These are phyloP conservation scores for Conticribra weissflogii DNA, from an alignment of 108 stramenopile genomes.

Conservation along the genomic window DNA sequence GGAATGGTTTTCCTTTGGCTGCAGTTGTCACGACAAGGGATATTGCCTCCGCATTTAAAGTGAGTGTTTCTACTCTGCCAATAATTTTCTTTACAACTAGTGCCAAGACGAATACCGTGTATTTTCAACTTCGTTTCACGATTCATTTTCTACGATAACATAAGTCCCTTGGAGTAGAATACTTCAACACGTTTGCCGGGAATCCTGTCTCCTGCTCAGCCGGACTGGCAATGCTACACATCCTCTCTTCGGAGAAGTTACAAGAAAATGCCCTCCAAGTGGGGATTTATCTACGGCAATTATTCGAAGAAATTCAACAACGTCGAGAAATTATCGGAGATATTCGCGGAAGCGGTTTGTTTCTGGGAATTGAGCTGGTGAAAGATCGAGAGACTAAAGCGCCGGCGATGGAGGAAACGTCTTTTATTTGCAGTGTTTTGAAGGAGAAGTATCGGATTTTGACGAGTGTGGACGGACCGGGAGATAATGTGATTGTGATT, in stretches of 20 bases:
- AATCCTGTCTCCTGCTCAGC: constrained; percentile 90
- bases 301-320: constrained; percentile 48
- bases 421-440: constrained; percentile 74
- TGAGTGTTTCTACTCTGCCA: too few relatives aligned
- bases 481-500: constrained; percentile 91
- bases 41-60: constrained; percentile 88
- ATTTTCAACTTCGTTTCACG: too few relatives aligned
- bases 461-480: constrained; percentile 87
- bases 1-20: constrained; percentile 96
- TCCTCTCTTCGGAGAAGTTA: constrained; percentile 71
- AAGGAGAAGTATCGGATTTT: constrained; percentile 77
- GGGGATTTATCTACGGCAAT: constrained; percentile 69
- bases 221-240: constrained; percentile 87
- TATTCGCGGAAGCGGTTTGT: constrained; percentile 92
- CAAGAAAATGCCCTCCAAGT: constrained; percentile 80
- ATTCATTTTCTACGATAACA: too few relatives aligned
- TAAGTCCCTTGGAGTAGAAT: constrained; percentile 86
- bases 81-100: too few relatives aligned
- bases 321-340: constrained; percentile 81
- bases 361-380: constrained; percentile 93
- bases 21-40: constrained; percentile 81
- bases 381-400: constrained; percentile 55
- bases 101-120: too few relatives aligned
- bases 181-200: constrained; percentile 98
- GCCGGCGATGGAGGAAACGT: constrained; percentile 76